Base-by-base conservation (phyloP, 768 basidiomycete species). In the Gelatoporia subvermispora region DNA sequence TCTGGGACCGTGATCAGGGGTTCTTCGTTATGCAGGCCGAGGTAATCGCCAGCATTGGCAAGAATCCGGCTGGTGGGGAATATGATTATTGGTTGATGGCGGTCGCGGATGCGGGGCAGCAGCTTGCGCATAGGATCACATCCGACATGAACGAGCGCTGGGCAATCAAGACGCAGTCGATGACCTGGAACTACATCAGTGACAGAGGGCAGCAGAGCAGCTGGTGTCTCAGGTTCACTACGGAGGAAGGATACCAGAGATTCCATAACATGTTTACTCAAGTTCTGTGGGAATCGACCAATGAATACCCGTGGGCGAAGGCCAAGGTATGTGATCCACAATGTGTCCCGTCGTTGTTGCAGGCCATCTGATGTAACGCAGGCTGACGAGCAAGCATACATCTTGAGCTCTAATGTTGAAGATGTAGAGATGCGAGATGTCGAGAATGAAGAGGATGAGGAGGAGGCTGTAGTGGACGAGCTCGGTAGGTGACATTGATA, bases 361-460 rank as follows among this genome's bases (percentile, higher is more conserved):
- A 11, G 38, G 15, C 43, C 20, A 17, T 31, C n/a, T 45, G 21
- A 41, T 11, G 46, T 22, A 41, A 24, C 23, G 46, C 55, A 90
- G 85, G 59, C 76, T 20, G 93, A 93, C n/a, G 96, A 99, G 51
- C 87, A 85, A 67, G 74, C 70, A 28, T 99, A 98, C 63, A 81
- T 91, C 31, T 66, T 86, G 59, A 85, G 79, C 52, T 80, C 88
- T 11, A 78, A 75, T 52, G 71, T 75, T 47, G 88, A 94, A 61
- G 92, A 94, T 56, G 83, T 93, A 15, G 92, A 88, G 60, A 97
- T 97, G 94, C 76, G 64, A 41, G 87, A 91, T 55, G 79, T 73
- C 34, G 78, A 85, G 45, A 82, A 89, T 25, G 85, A 85, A 8
- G 85, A 80, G 2, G 89, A 86, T 9, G 73, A 74, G 43, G 89